Evolutionary conservation across 495 filamentous ascomycete genomes (phyloP), one percentile per base, ranked within the genome.

Genomic region (Diplogelasinospora grovesii): DNA sequence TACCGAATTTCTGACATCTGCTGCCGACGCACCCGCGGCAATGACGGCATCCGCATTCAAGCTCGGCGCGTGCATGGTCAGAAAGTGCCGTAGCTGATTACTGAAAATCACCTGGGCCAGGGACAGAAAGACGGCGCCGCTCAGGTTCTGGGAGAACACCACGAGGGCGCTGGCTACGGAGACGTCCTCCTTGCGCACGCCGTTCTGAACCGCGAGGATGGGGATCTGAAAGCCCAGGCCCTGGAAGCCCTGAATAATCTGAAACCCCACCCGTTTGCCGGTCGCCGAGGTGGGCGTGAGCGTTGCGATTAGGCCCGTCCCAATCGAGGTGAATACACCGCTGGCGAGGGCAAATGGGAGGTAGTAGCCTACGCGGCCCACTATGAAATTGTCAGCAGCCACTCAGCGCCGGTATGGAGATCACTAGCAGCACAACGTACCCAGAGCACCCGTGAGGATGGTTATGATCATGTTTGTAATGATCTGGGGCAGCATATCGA

Each of bases 401-500:
- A n/a, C n/a, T n/a, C n/a, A n/a, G n/a, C n/a, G n/a, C n/a, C n/a
- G n/a, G n/a, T n/a, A n/a, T n/a, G n/a, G n/a, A n/a, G n/a, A n/a
- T n/a, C n/a, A n/a, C n/a, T n/a, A n/a, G n/a, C n/a, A n/a, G n/a
- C n/a, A n/a, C n/a, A n/a, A n/a, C n/a, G n/a, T n/a, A n/a, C n/a
- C n/a, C n/a, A n/a, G n/a, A n/a, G n/a, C 30, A 4, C 81, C 78
- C 3, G 65, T 46, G 1, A 77, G 22, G n/a, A 86, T 70, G 11
- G 71, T 69, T 23, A 65, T 55, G 10, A 82, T 27, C 11, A 80
- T 72, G 1, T 78, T 60, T 7, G 53, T 57, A 7, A 85, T 63
- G 30, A 87, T 71, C 48, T 78, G 56, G 1, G 83, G 82, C 8
- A 87, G 56, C 21, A 70, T 78, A 45, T 71, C 70, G 51, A 86